Evolutionary conservation across 176 grass and related monocot species (phyloP), one percentile per base, ranked within the genome.

Genomic region (Cenchrus fungigraminus): DNA sequence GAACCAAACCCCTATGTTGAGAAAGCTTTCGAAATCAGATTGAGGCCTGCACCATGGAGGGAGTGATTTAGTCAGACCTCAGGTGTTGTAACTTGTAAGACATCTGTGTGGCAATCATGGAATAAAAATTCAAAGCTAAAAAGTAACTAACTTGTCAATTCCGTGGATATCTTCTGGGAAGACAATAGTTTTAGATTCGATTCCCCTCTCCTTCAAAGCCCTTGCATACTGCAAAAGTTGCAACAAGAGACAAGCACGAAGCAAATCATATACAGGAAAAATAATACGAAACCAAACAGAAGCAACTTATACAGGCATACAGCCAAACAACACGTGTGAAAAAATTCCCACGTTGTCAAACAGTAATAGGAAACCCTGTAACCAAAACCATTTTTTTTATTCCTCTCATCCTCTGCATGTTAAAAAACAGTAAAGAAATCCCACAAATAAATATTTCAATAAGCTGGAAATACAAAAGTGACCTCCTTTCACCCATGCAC

Each of bases 1-100:
- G 81, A 98, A 98, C 93, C 96, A 98, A 82, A 98, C 96, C 31
- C 96, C 93, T 87, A 98, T 92, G 71, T 98, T 98, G 44, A 98
- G 87, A 81, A 95, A 98, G 83, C 95, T 89, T 67, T 98, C 95
- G 1, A 91, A 98, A 91, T 94, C 93, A 65, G 93, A 98, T 55
- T 92, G 93, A 20, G 92, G 96, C 88, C 96, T 98, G 84, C 68
- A 92, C 34, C 40, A 60, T 50, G 59, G 65, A 67, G 62, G 44
- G 62, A 45, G 16, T 82, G 75, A 78, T 65, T 15, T 16, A 84
- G 55, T 79, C 22, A 75, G 79, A 82, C 77, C 16, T 73, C 12
- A 53, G 79, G 68, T 78, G 44, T 60, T 82, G 49, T 19, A 47
- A 53, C 6, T 73, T 32, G 50, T 54, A 74, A 65, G 32, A 49